These are phyloP conservation scores for Golubevia sp. DNA, from an alignment of 1,284 basidiomycete species.

Conservation along the genomic window DNA sequence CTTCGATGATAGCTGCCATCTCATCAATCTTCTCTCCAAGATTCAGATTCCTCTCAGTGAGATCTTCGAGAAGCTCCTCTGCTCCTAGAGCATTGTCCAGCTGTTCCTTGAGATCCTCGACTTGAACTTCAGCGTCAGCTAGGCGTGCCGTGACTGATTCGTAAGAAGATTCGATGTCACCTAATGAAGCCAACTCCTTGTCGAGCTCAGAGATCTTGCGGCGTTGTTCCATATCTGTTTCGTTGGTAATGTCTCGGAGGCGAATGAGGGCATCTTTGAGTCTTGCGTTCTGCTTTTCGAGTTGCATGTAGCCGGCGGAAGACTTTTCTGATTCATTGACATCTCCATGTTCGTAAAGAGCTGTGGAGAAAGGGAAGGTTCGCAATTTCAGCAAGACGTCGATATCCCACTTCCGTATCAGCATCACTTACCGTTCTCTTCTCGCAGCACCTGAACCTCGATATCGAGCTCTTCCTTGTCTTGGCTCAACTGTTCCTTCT, in stretches of 20 bases:
- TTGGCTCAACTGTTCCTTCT: constrained; percentile 1
- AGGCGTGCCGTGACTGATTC: constrained; percentile 26
- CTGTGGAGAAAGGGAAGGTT: no score
- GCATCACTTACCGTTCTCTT: constrained; percentile 6
- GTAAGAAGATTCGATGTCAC: constrained; percentile 30
- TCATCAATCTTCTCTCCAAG: constrained; percentile 84
- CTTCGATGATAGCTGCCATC: constrained; percentile 91
- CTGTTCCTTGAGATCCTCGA: constrained; percentile 91
- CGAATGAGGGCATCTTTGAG: constrained; percentile 89
- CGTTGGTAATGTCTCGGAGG: constrained; percentile 82
- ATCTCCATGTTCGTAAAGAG: constrained; percentile 9
- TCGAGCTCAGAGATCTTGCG: constrained; percentile 83
- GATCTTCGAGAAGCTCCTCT: constrained; percentile 91
- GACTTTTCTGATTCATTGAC: constrained; percentile 12
- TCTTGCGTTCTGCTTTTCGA: constrained; percentile 94
- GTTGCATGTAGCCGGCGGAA: constrained; percentile 68
- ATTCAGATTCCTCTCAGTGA: constrained; percentile 88
- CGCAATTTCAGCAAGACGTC: constrained; percentile 15
- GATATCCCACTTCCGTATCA: constrained; percentile 56
- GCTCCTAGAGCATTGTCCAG: constrained; percentile 93
- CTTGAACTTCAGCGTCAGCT: constrained; percentile 72
- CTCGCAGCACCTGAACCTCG: background rate
- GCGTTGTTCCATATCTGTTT: constrained; percentile 84
- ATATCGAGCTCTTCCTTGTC: no score
- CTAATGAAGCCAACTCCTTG: constrained; percentile 70